A percentile compares a stretch with the other conserved stretches of the same genome.
Evolutionary conservation across 768 basidiomycete genomes (phyloP).

Genomic region (Auricularia sp.): DNA sequence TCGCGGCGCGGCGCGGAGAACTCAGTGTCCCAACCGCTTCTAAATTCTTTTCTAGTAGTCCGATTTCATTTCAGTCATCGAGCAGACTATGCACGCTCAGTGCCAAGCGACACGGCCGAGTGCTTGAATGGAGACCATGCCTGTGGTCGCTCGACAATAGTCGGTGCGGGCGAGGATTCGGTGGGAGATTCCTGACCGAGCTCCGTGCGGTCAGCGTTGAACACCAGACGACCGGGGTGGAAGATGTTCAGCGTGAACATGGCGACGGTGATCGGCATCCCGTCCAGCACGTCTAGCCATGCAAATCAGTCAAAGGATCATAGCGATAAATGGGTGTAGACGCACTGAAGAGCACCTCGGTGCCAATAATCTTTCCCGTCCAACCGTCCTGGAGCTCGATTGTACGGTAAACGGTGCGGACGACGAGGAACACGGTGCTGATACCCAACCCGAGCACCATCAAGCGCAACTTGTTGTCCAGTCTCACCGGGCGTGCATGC

Average conservation of each 20-base stretch:
- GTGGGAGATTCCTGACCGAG: too few species aligned
- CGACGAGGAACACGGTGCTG: conserved; percentile 31
- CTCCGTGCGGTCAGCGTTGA: not conserved
- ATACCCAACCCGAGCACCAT: conserved; percentile 27
- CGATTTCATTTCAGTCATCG: too few species aligned
- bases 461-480: conserved; percentile 1
- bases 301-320: too few species aligned
- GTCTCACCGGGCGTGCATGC: too few species aligned
- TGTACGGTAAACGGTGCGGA: conserved; percentile 44
- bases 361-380: conserved; percentile 38
- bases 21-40: too few species aligned
- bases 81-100: too few species aligned
- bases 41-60: too few species aligned
- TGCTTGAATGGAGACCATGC: too few species aligned
- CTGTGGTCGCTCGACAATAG: too few species aligned
- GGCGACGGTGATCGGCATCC: conserved; percentile 35
- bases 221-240: conserved; percentile 35
- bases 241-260: conserved; percentile 35
- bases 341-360: conserved; percentile 38
- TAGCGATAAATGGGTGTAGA: conserved; percentile 1
- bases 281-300: conserved; percentile 38
- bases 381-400: conserved; percentile 43
- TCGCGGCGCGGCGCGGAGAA: too few species aligned
- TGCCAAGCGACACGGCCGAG: too few species aligned
- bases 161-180: too few species aligned